phyloP scores from a whole-genome alignment of 176 grass and related monocot genomes.

The Lolium perenne region DNA sequence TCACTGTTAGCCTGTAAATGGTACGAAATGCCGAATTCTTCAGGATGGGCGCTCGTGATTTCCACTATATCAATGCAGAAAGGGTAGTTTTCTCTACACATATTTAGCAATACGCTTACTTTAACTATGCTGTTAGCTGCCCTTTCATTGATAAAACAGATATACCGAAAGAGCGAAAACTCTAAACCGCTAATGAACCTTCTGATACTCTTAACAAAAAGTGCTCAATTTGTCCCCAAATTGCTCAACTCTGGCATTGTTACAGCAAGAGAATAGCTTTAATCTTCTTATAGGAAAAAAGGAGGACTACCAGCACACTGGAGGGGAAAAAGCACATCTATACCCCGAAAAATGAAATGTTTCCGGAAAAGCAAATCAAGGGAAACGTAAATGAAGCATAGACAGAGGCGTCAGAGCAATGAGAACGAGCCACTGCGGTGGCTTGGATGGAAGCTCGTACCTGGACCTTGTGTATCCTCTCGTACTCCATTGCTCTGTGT shows the following conservation, averaged over 20 bases:
- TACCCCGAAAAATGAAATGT: slow-evolving; percentile 9
- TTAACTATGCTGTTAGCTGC: not conserved
- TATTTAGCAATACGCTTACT: not conserved
- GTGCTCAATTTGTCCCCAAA: not conserved
- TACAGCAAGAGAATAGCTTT: not conserved
- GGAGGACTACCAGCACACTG: not conserved
- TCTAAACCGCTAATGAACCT: not conserved
- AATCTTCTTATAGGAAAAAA: not conserved
- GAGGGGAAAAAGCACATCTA: not conserved
- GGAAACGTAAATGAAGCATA: slow-evolving; percentile 28
- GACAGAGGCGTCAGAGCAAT: not conserved
- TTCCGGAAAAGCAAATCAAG: not conserved
- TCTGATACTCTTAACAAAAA: not conserved
- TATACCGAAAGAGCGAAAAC: not conserved
- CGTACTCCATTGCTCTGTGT: slow-evolving; percentile 79
- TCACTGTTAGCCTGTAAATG: not conserved
- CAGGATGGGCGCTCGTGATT: not conserved
- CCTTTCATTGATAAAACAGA: not conserved
- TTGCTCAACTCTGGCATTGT: slow-evolving; percentile 13
- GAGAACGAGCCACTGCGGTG: not conserved
- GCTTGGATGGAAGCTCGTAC: slow-evolving; percentile 52
- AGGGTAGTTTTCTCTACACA: not conserved
- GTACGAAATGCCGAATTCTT: slow-evolving; percentile 1
- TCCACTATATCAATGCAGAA: not conserved
- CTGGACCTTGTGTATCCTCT: slow-evolving; percentile 94